A percentile compares a stretch with the other conserved stretches of the same genome.
These are phyloP conservation scores for Blastocystis sp. DNA, from an alignment of 352 stramenopile species.

Conservation along the genomic window DNA sequence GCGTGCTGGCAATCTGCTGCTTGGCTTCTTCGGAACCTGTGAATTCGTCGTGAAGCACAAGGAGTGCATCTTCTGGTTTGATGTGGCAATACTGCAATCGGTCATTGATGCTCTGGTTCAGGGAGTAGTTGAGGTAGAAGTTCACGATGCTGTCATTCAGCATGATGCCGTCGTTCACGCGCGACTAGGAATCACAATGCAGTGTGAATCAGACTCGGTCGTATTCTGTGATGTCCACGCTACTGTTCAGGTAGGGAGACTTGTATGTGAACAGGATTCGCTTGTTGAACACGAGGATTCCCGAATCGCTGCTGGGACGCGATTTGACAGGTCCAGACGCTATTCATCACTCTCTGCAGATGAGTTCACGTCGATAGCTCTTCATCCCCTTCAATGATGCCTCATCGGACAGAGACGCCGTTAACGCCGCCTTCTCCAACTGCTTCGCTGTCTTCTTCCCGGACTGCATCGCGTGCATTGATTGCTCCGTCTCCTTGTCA, in stretches of 20 bases:
- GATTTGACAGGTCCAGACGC: background rate
- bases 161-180: slow-evolving; percentile 10
- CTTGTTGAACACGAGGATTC: background rate
- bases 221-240: slow-evolving; percentile 27
- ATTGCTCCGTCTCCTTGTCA: too few species aligned
- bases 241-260: slow-evolving; percentile 44
- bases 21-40: background rate
- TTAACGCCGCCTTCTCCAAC: too few species aligned
- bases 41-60: background rate
- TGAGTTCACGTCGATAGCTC: background rate
- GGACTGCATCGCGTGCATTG: too few species aligned
- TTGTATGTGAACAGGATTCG: slow-evolving; percentile 47
- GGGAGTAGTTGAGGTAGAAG: slow-evolving; percentile 34
- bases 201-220: background rate
- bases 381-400: background rate
- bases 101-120: slow-evolving; percentile 11
- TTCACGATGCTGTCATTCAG: slow-evolving; percentile 63
- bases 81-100: background rate
- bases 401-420: too few species aligned
- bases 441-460: too few species aligned
- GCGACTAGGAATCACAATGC: background rate
- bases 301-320: too few species aligned
- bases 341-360: too few species aligned
- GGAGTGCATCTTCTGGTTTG: background rate
- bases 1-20: background rate